Evolutionary conservation across 495 filamentous ascomycete species (phyloP), one percentile per base, ranked within the genome.

Genomic region (Delitschia confertaspora): DNA sequence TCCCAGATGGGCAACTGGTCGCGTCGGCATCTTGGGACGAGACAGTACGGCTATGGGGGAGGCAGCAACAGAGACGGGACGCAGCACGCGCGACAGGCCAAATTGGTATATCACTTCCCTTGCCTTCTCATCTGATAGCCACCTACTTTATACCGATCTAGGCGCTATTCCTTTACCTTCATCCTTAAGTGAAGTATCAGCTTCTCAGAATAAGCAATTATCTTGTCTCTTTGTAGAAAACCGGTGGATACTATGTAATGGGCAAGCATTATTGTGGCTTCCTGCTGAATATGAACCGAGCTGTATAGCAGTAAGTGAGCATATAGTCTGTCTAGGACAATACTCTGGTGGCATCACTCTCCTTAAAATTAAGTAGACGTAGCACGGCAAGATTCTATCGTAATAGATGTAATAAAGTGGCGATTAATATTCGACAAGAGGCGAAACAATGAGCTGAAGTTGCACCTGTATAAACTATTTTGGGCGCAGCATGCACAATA

Each of bases 71-170:
- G 47, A 40, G 33, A 2, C 38, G 39, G 26, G 20, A 27, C 30
- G 37, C 30, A 48, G 30, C 45, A 24, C 19, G 45, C 37, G 40
- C 36, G 45, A 48, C 36, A 37, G 45, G 36, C 37, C 40, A 19
- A 6, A 24, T n/a, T n/a, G 20, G 4, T 41, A 6, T 5, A 40
- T 50, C 33, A 38, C 17, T 21, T 39, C 47, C 19, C 29, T 45
- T 3, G 47, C 47, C 21, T 50, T 50, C 38, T 50, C 47, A 40
- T 40, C 40, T 14, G 47, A 50, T 23, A 32, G 40, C 22, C 23
- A 49, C 26, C 13, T n/a, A 33, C 19, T 47, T 38, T 35, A 39
- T 13, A 39, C 43, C 38, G 19, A 39, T 47, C 19, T 33, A 47
- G 33, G 35, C 5, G 34, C 38, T 22, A 47, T 39, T 47, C 20